phyloP scores from a whole-genome alignment of 1,284 basidiomycete genomes.

The Cutaneotrichosporon daszewskae region DNA sequence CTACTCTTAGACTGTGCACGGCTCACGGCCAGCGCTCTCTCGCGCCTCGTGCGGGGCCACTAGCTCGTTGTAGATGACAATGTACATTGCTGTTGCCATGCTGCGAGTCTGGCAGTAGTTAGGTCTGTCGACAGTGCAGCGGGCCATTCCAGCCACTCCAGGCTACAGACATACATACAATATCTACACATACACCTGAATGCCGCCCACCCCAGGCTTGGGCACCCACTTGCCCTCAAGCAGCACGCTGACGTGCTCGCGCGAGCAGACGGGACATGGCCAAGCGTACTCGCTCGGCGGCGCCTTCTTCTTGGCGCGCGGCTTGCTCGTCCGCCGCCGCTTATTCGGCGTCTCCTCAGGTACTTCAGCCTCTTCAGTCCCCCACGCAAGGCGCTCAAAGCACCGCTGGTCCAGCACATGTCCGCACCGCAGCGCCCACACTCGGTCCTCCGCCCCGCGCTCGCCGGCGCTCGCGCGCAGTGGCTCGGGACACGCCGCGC shows the following conservation, averaged over 20 bases:
- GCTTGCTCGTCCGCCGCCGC: not conserved
- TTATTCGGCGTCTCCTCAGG: conserved; percentile 5
- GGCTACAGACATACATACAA: conserved; percentile 2
- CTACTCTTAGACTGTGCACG: too few species aligned
- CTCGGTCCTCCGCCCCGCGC: conserved; percentile 28
- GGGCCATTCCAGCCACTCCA: too few species aligned
- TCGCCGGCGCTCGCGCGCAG: conserved; percentile 35
- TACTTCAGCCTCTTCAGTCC: not conserved
- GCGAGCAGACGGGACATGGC: conserved; percentile 34
- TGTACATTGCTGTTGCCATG: too few species aligned
- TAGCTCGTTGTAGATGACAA: too few species aligned
- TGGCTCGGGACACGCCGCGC: conserved; percentile 33
- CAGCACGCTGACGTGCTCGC: conserved; percentile 23
- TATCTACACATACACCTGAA: conserved; percentile 30
- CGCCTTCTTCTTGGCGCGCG: conserved; percentile 1
- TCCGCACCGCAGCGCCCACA: conserved; percentile 44
- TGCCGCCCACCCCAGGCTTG: conserved; percentile 29
- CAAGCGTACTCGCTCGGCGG: conserved; percentile 30
- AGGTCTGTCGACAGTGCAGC: too few species aligned
- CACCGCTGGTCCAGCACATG: conserved; percentile 46
- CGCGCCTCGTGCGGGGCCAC: too few species aligned
- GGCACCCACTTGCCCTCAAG: conserved; percentile 26
- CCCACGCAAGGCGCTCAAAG: conserved; percentile 18
- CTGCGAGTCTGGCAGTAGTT: too few species aligned
- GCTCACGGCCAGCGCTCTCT: too few species aligned